Base-by-base conservation (phyloP, 192 early-diverging fungal species). In the Podila epigama region DNA sequence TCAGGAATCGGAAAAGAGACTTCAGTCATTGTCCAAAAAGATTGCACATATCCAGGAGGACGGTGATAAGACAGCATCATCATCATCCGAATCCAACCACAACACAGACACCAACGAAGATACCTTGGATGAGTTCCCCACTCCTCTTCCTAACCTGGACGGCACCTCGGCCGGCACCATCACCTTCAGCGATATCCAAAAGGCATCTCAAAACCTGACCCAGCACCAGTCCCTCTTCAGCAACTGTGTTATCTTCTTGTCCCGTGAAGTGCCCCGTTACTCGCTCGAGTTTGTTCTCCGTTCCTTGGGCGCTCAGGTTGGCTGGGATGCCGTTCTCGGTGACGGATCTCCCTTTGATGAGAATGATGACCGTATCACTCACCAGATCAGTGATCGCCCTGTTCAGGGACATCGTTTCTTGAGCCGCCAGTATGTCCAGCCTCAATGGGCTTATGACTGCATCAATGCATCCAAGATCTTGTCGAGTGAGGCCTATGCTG, bases 381-480 rank as follows among this genome's bases (percentile, higher is more conserved):
- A 96, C 71, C 94, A 97, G 65, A 87, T 98, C 58, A 80, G 86
- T 31, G 97, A 99, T 82, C 89, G 96, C 28, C 96, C 95, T 16
- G 69, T 65, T 7, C 84, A 87, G 68, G 80, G 75, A 63, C 85
- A 92, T 59, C 83, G 83, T 63, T 88, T 90, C 80, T 66, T 85
- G 52, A 69, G 79, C 35, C 89, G 96, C 70, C 84, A 84, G 12
- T 97, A 96, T 66, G 84, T 98, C 37, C 97, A 98, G 81, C 97
- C 97, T n/a, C 97, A 99, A 81, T 99, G 97, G 97, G 86, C 96
- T 18, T 95, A 92, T 83, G 97, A 99, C 79, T 91, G 88, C 69
- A 85, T 97, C 60, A 99, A 99, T 60, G 92, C 94, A 22, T 81
- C 87, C 8, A 89, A 91, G 57, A 75, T 97, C 34, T 71, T 98